Base-by-base conservation (phyloP, 768 basidiomycete species). In the Suillus lakei region DNA sequence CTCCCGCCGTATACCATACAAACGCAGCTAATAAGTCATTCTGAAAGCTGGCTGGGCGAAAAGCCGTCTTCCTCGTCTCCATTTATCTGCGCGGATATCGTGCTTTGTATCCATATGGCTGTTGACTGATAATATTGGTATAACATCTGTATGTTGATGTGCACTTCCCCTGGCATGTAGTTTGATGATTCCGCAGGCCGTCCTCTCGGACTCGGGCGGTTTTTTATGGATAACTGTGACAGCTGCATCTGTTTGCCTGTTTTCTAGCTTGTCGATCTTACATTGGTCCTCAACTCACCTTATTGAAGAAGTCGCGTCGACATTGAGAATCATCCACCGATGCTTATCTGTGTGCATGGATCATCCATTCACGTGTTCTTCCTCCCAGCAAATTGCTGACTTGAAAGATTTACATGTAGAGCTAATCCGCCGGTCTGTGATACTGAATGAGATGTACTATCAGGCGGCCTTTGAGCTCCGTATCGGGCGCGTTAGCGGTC, bases 21-120 rank as follows among this genome's bases (percentile, higher is more conserved):
- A 21, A 30, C 60, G 26, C 38, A 55, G 30, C 38, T 59, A 15
- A 50, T 23, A 15, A 26, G 16, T 21, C 28, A n/a, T 46, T 13
- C 15, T 43, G 13, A 23, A 60, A 81, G 80, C 81, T 63, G 80
- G 80, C 5, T 73, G 75, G 59, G 61, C 73, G n/a, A 83, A 83
- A 67, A 85, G 84, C 64, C 76, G 80, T 21, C 71, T 84, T 9
- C 83, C 82, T 46, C 78, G 83, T 21, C 71, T 85, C 23, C 80
- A 79, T 34, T 66, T 82, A 13, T 77, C 83, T 5, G 78, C 77
- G 53, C 83, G 83, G 23, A 83, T 85, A 56, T 78, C 80, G 12
- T 82, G 81, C 65, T 84, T 85, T 64, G 72, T 83, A n/a, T 80
- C 82, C 2, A 77, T 84, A 30, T 85, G 82, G 81, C 67, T 83